These are phyloP conservation scores for Tetrahymena thermophila DNA, from an alignment of 73 alveolate genomes.

Conservation along the genomic window DNA sequence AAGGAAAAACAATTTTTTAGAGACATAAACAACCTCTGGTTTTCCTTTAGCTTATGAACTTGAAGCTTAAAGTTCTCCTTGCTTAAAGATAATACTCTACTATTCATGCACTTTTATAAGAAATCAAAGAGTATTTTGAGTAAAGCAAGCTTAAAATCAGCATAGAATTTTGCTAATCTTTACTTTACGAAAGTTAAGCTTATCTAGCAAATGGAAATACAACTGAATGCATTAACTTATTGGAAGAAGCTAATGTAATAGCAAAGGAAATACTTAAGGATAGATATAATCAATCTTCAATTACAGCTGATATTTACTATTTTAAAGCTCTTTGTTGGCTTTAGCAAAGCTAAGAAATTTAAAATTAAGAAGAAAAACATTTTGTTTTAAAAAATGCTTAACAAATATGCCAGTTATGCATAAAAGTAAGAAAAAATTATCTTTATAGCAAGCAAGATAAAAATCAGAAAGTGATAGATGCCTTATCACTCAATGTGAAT, in stretches of 20 bases:
- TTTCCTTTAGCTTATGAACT: background rate
- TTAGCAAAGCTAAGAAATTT: background rate
- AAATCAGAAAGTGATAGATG: background rate
- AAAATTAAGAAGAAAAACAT: background rate
- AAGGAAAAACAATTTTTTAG: background rate
- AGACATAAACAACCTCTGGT: background rate
- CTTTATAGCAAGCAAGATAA: background rate
- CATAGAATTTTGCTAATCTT: background rate
- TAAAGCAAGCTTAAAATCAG: background rate
- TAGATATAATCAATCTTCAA: background rate
- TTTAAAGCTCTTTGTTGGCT: background rate
- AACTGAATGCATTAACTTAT: background rate
- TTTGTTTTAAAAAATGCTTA: background rate
- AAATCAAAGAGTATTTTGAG: background rate
- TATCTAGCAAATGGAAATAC: background rate
- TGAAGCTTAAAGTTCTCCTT: background rate
- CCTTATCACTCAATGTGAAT: background rate
- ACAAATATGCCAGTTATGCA: background rate
- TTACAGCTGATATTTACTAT: background rate
- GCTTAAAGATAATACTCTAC: background rate
- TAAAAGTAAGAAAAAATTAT: background rate
- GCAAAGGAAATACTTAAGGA: background rate
- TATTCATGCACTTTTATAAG: background rate
- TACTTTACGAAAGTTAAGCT: background rate
- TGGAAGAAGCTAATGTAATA: background rate